phyloP scores from a whole-genome alignment of 1,139 yeast species.

The Candida pseudoviswanathii region DNA sequence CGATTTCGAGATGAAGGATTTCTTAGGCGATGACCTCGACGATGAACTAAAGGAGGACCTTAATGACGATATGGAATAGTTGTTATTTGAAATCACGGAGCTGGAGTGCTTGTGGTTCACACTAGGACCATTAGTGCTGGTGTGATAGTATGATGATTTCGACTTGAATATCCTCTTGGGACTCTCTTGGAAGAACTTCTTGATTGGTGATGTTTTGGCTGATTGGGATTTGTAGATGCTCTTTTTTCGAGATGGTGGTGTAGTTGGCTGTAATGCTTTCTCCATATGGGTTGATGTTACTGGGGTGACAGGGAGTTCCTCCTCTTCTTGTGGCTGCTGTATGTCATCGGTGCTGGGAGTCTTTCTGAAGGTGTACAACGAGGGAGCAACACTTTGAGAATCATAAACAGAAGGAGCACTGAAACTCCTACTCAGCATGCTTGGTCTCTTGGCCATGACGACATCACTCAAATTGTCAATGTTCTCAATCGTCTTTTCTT shows the following conservation, averaged over 20 bases:
- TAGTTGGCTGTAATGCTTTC: slow-evolving; percentile 8
- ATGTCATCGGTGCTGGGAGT: slow-evolving; percentile 5
- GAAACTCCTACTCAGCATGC: slow-evolving; percentile 30
- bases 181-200: slow-evolving; percentile 34
- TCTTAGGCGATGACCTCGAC: not conserved
- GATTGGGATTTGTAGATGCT: slow-evolving; percentile 1
- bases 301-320: slow-evolving; percentile 4
- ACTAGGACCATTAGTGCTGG: not conserved
- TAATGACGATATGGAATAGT: slow-evolving; percentile 22
- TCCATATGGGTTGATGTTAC: slow-evolving; percentile 2
- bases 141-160: slow-evolving; percentile 4
- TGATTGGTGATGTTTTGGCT: slow-evolving; percentile 32
- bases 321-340: not conserved
- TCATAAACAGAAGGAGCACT: slow-evolving; percentile 50
- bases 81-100: slow-evolving; percentile 31
- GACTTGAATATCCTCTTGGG: slow-evolving; percentile 32
- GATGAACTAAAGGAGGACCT: slow-evolving; percentile 30
- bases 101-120: slow-evolving; percentile 27
- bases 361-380: slow-evolving; percentile 9
- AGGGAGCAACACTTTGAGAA: slow-evolving; percentile 5
- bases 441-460: slow-evolving; percentile 7
- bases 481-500: slow-evolving; percentile 23
- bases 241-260: slow-evolving; percentile 16
- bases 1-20: slow-evolving; percentile 23
- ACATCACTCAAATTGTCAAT: slow-evolving; percentile 35